Base-by-base conservation (phyloP, 305 asterid species). In the Rubia peregrina region DNA sequence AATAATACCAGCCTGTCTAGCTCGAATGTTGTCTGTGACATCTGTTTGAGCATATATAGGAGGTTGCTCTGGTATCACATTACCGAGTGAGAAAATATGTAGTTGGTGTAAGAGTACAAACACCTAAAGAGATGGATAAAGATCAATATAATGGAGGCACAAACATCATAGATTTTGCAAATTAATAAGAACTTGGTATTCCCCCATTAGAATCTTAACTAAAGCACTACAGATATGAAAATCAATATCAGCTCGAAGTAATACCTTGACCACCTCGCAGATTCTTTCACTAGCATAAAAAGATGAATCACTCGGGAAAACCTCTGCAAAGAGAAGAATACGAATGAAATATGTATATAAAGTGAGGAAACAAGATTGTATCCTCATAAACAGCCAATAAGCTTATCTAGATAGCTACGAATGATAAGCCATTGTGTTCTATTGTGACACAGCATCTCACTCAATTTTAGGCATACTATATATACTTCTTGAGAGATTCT, bases 221-320 rank as follows among this genome's bases (percentile, higher is more conserved):
- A 24, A 0, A 43, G 30, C 65, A 62, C 55, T 65, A 57, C 36
- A 65, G 73, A n/a, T 44, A 76, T 73, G 75, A 62, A 61, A 6
- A 41, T 46, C 66, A 57, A 6, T 1, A n/a, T 16, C 48, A 21
- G 24, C 33, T 53, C 55, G 26, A 14, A 79, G 76, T 26, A 83
- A 78, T 73, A 94, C 99, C 97, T 94, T 94, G 82, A 91, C 95
- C 36, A 83, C 81, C 85, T 94, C 92, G 19, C 88, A 85, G 92
- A 89, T 85, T 80, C 90, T 88, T 81, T 85, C 94, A 69, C 90
- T 95, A 66, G 97, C 89, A 78, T 84, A 74, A 72, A 85, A 82
- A 71, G 99, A 94, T 71, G 97, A 89, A 76, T 89, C 96, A 65
- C 73, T n/a, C 7, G 89, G 62, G 65, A 79, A 76, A 59, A 68